These are phyloP conservation scores for Funneliformis mosseae DNA, from an alignment of 192 early-diverging fungal species.

Conservation along the genomic window DNA sequence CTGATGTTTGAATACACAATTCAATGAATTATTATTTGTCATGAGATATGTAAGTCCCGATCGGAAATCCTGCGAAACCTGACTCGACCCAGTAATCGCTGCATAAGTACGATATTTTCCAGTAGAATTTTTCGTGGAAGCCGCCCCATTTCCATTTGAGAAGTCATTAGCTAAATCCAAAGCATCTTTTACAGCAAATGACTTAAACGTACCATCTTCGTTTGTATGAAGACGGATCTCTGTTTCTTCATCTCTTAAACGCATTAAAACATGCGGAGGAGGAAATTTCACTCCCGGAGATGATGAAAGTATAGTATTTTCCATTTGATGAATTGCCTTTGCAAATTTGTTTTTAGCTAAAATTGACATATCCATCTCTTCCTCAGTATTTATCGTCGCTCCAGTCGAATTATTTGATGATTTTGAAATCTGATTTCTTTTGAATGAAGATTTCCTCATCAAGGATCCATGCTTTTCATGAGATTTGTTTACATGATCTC, in stretches of 20 bases:
- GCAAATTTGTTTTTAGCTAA: slow-evolving; percentile 49
- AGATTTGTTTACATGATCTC: slow-evolving; percentile 38
- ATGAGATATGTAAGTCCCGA: slow-evolving; percentile 54
- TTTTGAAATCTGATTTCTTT: neutral
- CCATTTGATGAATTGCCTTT: slow-evolving; percentile 51
- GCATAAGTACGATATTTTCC: slow-evolving; percentile 24
- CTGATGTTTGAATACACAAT: slow-evolving; percentile 54
- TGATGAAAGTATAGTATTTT: slow-evolving; percentile 68
- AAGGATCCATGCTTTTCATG: neutral
- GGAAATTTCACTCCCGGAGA: slow-evolving; percentile 82
- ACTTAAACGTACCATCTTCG: slow-evolving; percentile 35
- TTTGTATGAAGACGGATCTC: slow-evolving; percentile 34
- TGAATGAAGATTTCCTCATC: neutral
- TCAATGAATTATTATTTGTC: slow-evolving; percentile 55
- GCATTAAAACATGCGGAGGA: slow-evolving; percentile 72
- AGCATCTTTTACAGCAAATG: slow-evolving; percentile 39
- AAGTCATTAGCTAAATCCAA: slow-evolving; percentile 37
- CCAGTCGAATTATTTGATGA: slow-evolving; percentile 6
- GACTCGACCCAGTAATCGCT: neutral
- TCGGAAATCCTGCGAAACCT: slow-evolving; percentile 51
- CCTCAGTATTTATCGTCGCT: slow-evolving; percentile 26
- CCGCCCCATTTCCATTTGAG: neutral
- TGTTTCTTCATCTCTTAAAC: slow-evolving; percentile 61
- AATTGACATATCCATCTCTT: slow-evolving; percentile 19
- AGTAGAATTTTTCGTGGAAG: neutral